Evolutionary conservation across 805 yeast species (phyloP).

Genomic region (Diddensiella caesifluorescens): DNA sequence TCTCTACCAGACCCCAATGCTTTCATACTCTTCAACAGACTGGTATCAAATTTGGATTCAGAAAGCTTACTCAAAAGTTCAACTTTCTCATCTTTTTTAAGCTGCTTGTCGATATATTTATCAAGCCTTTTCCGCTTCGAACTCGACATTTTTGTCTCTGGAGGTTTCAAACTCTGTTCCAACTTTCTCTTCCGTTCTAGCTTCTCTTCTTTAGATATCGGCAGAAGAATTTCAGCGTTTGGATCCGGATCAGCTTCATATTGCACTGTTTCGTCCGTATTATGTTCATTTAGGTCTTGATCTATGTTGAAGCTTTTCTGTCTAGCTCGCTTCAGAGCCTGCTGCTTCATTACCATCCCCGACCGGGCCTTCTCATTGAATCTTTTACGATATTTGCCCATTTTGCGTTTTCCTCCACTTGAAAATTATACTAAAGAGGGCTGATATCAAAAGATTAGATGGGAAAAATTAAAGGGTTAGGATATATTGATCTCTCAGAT

Average conservation of each 20-base stretch:
- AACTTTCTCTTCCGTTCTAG: slow-evolving; percentile 59
- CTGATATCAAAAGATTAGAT: too few species aligned
- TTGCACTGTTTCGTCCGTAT: slow-evolving; percentile 11
- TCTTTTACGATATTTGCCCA: slow-evolving; percentile 79
- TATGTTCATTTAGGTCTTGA: slow-evolving; percentile 28
- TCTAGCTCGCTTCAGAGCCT: slow-evolving; percentile 58
- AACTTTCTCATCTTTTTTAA: slow-evolving; percentile 83
- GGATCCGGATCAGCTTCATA: slow-evolving; percentile 39
- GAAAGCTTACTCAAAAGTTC: slow-evolving; percentile 65
- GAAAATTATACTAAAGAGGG: too few species aligned
- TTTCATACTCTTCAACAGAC: slow-evolving; percentile 65
- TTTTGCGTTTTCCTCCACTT: too few species aligned
- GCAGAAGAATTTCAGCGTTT: slow-evolving; percentile 57
- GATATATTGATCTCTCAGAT: too few species aligned
- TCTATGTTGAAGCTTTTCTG: slow-evolving; percentile 60
- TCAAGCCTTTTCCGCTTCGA: slow-evolving; percentile 75
- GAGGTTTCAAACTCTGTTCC: slow-evolving; percentile 52
- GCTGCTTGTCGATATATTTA: slow-evolving; percentile 82
- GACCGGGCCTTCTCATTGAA: slow-evolving; percentile 82
- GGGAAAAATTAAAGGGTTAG: too few species aligned
- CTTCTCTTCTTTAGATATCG: slow-evolving; percentile 60
- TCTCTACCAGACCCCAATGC: slow-evolving; percentile 66
- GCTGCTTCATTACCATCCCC: slow-evolving; percentile 77
- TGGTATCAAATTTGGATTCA: slow-evolving; percentile 62
- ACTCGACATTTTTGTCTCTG: slow-evolving; percentile 63